Evolutionary conservation across 208 protist species (phyloP).

Genomic region (Acanthamoeba culbertsoni): DNA sequence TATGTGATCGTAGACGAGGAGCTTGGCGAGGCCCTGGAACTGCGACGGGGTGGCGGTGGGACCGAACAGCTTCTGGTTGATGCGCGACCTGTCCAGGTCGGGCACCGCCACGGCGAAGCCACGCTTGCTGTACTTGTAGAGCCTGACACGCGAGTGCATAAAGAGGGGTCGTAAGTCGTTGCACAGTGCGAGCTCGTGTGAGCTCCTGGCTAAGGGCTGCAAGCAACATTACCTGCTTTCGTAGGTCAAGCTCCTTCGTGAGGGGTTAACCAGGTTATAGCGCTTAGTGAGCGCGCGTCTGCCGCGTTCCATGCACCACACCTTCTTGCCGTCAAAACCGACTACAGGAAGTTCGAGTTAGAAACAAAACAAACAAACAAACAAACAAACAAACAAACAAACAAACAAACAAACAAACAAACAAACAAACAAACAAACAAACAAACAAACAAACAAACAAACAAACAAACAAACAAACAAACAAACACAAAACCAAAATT

Average conservation of each 20-base stretch:
- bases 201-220: neutral
- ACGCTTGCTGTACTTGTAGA: constrained; percentile 76
- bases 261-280: constrained; percentile 71
- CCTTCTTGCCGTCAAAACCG: constrained; percentile 72
- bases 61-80: neutral
- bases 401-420: too few species aligned
- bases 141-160: neutral
- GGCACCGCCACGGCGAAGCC: constrained; percentile 50
- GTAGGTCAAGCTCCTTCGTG: constrained; percentile 70
- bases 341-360: constrained; percentile 25
- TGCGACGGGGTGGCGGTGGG: constrained; percentile 10
- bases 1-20: constrained; percentile 26
- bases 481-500: too few species aligned
- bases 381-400: too few species aligned
- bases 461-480: too few species aligned
- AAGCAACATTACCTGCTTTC: constrained; percentile 38
- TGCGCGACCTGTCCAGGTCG: neutral
- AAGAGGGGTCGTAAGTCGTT: neutral
- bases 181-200: too few species aligned
- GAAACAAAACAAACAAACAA: too few species aligned
- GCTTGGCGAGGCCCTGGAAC: constrained; percentile 52
- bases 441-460: too few species aligned
- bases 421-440: too few species aligned
- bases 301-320: constrained; percentile 66
- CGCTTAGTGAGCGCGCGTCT: constrained; percentile 42